Conservation (phyloP, 208 protist genomes). For the Leishmania gerbilli region DNA sequence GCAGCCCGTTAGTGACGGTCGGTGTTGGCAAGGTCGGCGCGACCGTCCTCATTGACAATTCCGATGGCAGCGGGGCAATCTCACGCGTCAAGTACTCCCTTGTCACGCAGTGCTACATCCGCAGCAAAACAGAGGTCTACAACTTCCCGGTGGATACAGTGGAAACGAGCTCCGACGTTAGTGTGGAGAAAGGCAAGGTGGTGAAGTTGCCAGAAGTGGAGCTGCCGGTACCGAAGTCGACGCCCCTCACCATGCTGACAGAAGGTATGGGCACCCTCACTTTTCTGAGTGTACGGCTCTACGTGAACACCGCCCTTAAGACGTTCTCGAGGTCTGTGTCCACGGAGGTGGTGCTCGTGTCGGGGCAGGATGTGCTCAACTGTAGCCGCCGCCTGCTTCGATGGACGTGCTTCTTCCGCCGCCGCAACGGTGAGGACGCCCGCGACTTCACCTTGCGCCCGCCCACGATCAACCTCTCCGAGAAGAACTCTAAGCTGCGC, state of each 20-base stretch:
- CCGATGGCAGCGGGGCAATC: slow-evolving; percentile 47
- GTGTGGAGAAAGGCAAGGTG: slow-evolving; percentile 42
- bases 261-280: slow-evolving; percentile 40
- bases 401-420: slow-evolving; percentile 69
- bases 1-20: slow-evolving; percentile 50
- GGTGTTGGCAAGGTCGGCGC: slow-evolving; percentile 25
- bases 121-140: slow-evolving; percentile 37
- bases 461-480: slow-evolving; percentile 34
- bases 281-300: slow-evolving; percentile 59
- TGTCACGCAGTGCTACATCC: slow-evolving; percentile 45
- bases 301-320: slow-evolving; percentile 36
- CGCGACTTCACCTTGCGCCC: slow-evolving; percentile 24
- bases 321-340: slow-evolving; percentile 50
- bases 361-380: slow-evolving; percentile 39
- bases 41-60: slow-evolving; percentile 60
- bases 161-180: slow-evolving; percentile 20
- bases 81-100: slow-evolving; percentile 51
- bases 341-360: slow-evolving; percentile 68
- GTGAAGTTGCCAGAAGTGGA: slow-evolving; percentile 36
- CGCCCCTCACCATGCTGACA: slow-evolving; percentile 64
- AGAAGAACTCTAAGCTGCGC: slow-evolving; percentile 26
- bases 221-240: slow-evolving; percentile 38
- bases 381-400: slow-evolving; percentile 40
- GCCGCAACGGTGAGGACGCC: slow-evolving; percentile 11
- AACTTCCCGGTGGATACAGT: slow-evolving; percentile 21